Base-by-base conservation (phyloP, 2,329 filamentous ascomycete genomes). In the Endothia cerciana region DNA sequence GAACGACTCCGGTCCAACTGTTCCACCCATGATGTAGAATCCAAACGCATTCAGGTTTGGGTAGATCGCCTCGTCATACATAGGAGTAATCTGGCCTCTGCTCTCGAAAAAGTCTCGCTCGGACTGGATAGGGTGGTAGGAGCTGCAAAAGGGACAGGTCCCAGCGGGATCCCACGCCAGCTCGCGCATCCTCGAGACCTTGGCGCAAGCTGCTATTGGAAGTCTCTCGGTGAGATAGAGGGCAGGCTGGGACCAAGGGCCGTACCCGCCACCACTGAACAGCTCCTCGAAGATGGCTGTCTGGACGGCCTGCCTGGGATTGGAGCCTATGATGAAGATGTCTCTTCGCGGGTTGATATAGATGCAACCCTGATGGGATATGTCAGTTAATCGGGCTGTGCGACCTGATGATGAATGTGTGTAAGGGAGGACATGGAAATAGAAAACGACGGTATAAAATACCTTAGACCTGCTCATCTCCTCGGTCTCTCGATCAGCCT, bases 291-390 rank as follows among this genome's bases (percentile, higher is more conserved):
- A 62, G 10, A 11, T 6, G 10, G n/a, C 30, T 1, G 63, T 43
- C 13, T 38, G 36, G n/a, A 49, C 33, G 13, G 58, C 36, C 17
- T 57, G 58, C 1, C 58, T 47, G 10, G 63, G 63, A 19, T 30
- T 17, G 15, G 47, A 40, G 5, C 63, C 63, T 49, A 22, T 62
- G n/a, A 65, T 45, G 41, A 62, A 65, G 5, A 41, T 41, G 30
- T 65, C 63, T 19, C 28, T 57, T 8, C 17, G 22, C 6, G 59
- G 59, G 40, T 61, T 43, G 41, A 65, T 51, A 33, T 65, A 65
- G 6, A 65, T 19, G 30, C 41, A 53, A 22, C 63, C 63, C 63
- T 65, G 22, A 19, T 3, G 41, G 40, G 19, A 40, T 25, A 4
- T 1, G n/a, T 8, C 49, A 13, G 28, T n/a, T 13, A 64, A 47